Conservation (phyloP, 2,329 filamentous ascomycete species). For the Epichloe gansuensis region DNA sequence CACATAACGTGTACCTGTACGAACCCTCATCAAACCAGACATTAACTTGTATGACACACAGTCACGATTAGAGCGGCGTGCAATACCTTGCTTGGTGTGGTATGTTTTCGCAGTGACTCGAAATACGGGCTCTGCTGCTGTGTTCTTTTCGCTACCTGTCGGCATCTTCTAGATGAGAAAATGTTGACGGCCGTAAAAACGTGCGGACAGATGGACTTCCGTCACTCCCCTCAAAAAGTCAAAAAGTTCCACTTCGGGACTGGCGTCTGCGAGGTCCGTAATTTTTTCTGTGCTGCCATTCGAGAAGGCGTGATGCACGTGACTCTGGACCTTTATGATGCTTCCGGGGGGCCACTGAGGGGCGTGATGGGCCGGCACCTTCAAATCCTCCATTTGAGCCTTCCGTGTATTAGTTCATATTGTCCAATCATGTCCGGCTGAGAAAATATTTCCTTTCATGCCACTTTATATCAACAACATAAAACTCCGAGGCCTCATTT, state of each 20-base stretch:
- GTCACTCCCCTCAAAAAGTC: background rate
- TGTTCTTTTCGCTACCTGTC: background rate
- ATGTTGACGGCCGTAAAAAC: background rate
- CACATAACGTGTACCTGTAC: background rate
- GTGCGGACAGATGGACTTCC: background rate
- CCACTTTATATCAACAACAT: background rate
- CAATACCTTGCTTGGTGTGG: background rate
- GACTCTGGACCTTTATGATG: slow-evolving; percentile 10
- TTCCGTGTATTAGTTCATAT: slow-evolving; percentile 10
- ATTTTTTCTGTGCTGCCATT: slow-evolving; percentile 4
- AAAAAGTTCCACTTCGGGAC: slow-evolving; percentile 2
- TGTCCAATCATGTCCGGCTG: slow-evolving; percentile 8
- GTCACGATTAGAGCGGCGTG: background rate
- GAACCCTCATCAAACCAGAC: background rate
- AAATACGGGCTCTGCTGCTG: background rate
- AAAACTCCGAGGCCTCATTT: background rate
- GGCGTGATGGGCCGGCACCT: slow-evolving; percentile 12
- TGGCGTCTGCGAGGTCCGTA: slow-evolving; percentile 9
- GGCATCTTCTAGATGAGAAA: background rate
- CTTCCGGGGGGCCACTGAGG: slow-evolving; percentile 11
- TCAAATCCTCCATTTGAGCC: slow-evolving; percentile 13
- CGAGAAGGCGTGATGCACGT: slow-evolving; percentile 10
- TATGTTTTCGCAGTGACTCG: background rate
- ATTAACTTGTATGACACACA: background rate
- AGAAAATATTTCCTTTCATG: background rate